Evolutionary conservation across 441 rosid species (phyloP).

Genomic region (Mallotus japonicus): DNA sequence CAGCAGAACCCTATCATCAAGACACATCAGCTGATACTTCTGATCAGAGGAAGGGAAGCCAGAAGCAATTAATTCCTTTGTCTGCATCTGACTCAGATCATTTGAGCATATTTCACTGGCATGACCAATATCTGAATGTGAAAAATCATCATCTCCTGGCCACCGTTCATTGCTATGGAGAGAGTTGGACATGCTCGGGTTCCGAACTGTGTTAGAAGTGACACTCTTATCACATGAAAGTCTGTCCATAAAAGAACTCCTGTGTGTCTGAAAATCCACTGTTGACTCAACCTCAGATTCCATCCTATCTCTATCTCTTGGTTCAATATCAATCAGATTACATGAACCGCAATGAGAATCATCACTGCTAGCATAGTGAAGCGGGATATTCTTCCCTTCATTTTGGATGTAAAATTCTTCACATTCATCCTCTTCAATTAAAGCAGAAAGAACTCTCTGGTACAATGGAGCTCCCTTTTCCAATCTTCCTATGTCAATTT

Average conservation of each 20-base stretch:
- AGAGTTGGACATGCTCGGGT: slow-evolving; percentile 53
- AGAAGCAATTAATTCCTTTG: slow-evolving; percentile 42
- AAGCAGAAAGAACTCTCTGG: slow-evolving; percentile 90
- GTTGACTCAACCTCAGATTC: slow-evolving; percentile 75
- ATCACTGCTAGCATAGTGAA: slow-evolving; percentile 67
- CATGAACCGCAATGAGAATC: slow-evolving; percentile 85
- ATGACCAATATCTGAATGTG: slow-evolving; percentile 51
- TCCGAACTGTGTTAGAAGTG: slow-evolving; percentile 51
- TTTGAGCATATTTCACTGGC: slow-evolving; percentile 50
- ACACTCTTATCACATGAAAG: slow-evolving; percentile 62
- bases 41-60: slow-evolving; percentile 47
- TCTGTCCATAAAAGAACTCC: slow-evolving; percentile 52
- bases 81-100: slow-evolving; percentile 46
- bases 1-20: slow-evolving; percentile 73
- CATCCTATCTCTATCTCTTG: slow-evolving; percentile 68
- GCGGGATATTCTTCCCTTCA: slow-evolving; percentile 51
- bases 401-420: slow-evolving; percentile 34
- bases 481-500: slow-evolving; percentile 47
- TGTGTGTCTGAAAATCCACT: slow-evolving; percentile 59
- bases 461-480: slow-evolving; percentile 66
- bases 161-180: slow-evolving; percentile 61
- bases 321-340: slow-evolving; percentile 58
- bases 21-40: slow-evolving; percentile 64
- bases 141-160: slow-evolving; percentile 57
- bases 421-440: slow-evolving; percentile 91